A percentile compares a stretch with the other conserved stretches of the same genome.
Conservation (phyloP, 2,329 filamentous ascomycete genomes). For the Penicillium palitans region DNA sequence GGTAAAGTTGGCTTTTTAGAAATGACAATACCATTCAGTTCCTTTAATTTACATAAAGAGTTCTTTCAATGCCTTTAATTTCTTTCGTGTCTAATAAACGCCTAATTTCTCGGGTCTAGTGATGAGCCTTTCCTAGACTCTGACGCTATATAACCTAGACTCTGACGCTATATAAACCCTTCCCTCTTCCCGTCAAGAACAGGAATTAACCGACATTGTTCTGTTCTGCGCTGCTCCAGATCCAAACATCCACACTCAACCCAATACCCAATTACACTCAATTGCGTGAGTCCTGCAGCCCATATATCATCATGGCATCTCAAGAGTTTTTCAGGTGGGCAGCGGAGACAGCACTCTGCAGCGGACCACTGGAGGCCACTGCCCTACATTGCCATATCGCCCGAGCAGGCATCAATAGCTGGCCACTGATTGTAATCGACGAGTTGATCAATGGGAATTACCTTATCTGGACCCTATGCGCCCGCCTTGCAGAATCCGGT, state of each 20-base stretch:
- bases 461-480: neutral
- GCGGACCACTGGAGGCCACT: neutral
- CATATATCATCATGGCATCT: neutral
- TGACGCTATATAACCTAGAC: neutral
- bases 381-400: neutral
- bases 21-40: neutral
- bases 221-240: neutral
- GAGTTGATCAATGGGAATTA: neutral
- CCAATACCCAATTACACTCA: neutral
- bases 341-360: neutral
- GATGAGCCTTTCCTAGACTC: no score
- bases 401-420: no score
- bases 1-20: neutral
- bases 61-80: neutral
- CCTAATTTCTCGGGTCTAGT: neutral
- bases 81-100: neutral
- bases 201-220: neutral
- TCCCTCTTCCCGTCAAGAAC: neutral
- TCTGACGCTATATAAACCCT: neutral
- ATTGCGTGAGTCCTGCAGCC: no score
- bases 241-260: neutral
- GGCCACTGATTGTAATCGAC: neutral
- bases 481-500: neutral
- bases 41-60: no score
- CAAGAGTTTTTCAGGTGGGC: neutral